A percentile compares a stretch with the other conserved stretches of the same genome.
Conservation (phyloP, 2,329 filamentous ascomycete species). For the Mycocentrospora acerina region DNA sequence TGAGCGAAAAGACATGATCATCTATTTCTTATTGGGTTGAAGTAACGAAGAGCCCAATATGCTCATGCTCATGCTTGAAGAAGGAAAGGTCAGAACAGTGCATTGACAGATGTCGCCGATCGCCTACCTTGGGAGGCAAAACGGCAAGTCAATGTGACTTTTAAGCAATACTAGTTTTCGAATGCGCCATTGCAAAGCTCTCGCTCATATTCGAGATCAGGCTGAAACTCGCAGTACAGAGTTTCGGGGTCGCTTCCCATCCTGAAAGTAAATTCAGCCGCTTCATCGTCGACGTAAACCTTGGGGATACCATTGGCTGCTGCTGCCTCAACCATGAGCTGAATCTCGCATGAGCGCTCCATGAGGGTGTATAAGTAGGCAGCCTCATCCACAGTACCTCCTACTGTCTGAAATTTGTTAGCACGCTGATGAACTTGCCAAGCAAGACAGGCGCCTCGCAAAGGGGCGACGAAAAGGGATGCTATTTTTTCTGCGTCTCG, state of each 20-base stretch:
- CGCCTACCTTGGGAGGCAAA: too few species aligned
- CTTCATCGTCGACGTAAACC: conserved; percentile 57
- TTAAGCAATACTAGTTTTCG: conserved; percentile 16
- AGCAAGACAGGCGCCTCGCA: background rate
- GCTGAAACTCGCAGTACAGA: conserved; percentile 56
- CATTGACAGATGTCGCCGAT: too few species aligned
- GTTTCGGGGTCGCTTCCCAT: conserved; percentile 51
- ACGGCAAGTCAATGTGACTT: too few species aligned
- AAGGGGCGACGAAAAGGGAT: too few species aligned
- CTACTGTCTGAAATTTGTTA: conserved; percentile 55
- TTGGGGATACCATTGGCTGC: conserved; percentile 56
- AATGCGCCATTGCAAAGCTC: conserved; percentile 31
- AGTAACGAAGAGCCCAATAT: too few species aligned
- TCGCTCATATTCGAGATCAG: conserved; percentile 51
- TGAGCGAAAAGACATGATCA: too few species aligned
- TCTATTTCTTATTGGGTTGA: too few species aligned
- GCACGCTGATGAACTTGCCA: background rate
- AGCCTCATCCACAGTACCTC: conserved; percentile 72
- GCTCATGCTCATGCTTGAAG: too few species aligned
- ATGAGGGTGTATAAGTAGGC: conserved; percentile 69
- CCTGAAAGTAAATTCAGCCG: conserved; percentile 56
- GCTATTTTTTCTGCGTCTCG: too few species aligned
- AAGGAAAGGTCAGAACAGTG: too few species aligned
- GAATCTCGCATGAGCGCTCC: conserved; percentile 68
- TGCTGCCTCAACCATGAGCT: conserved; percentile 69